phyloP scores from a whole-genome alignment of 2,329 filamentous ascomycete genomes.

The Cyanodermella asteris region DNA sequence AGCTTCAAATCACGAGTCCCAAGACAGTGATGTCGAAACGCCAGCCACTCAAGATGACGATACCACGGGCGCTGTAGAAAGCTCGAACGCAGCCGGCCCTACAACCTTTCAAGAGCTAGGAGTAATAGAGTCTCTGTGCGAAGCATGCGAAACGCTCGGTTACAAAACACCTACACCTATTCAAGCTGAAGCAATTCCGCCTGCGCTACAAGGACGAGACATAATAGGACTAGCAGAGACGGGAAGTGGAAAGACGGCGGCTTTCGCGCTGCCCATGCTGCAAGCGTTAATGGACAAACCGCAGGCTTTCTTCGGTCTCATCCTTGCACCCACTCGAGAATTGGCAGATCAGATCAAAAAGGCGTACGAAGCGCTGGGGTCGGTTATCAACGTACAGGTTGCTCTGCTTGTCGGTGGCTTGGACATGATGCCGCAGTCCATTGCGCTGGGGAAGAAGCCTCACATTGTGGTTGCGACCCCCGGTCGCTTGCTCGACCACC shows the following conservation, averaged over 20 bases:
- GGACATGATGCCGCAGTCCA: conserved; percentile 83
- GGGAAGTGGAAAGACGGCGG: conserved; percentile 85
- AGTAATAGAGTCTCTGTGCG: conserved; percentile 67
- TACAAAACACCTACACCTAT: conserved; percentile 81
- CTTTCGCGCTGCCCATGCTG: conserved; percentile 81
- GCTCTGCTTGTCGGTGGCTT: conserved; percentile 79
- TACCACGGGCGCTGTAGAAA: conserved; percentile 5
- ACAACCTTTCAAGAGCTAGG: conserved; percentile 38
- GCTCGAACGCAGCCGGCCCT: conserved; percentile 2
- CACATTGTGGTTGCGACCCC: conserved; percentile 66
- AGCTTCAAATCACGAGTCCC: not conserved
- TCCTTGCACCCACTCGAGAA: conserved; percentile 84
- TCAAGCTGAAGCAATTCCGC: conserved; percentile 63
- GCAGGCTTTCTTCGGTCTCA: conserved; percentile 64
- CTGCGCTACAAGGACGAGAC: conserved; percentile 59
- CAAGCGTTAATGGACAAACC: conserved; percentile 79
- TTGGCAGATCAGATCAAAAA: conserved; percentile 79
- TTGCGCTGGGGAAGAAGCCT: conserved; percentile 85
- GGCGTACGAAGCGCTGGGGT: conserved; percentile 68
- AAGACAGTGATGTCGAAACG: not conserved
- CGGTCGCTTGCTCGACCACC: conserved; percentile 75
- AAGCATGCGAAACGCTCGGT: conserved; percentile 61
- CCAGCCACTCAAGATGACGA: conserved; percentile 1
- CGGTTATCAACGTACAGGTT: conserved; percentile 68
- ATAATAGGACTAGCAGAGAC: conserved; percentile 90